Evolutionary conservation across 2,329 filamentous ascomycete species (phyloP), one percentile per base, ranked within the genome.

Genomic region (Phialophora expanda): DNA sequence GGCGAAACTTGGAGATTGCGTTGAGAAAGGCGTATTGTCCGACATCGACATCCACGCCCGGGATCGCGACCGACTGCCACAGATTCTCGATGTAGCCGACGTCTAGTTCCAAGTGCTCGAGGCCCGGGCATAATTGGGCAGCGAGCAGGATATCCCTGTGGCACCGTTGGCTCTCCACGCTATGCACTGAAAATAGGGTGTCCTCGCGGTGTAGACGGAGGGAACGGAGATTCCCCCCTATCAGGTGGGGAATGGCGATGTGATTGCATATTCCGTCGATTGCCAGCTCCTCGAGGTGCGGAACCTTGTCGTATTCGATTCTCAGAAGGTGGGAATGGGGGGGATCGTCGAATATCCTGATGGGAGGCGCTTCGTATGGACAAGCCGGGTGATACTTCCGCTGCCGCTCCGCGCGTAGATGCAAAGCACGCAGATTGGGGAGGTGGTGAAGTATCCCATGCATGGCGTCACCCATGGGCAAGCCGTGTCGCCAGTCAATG

Each of bases 11-110:
- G 34, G 68, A 64, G 22, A 73, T 59, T 9, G 70, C 65, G 7
- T 65, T 68, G 50, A 73, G 55, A 24, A 70, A 69, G 4, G 62
- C 48, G 48, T 73, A 73, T 11, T 71, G 66, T 48, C 69, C 69
- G n/a, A 70, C 65, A 41, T 72, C 66, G 20, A 73, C 70, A 32
- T 73, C 69, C 26, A 73, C 67, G 1, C 70, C 71, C 1, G 70
- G 69, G 41, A 73, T 70, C 2, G 70, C 70, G 2, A 66, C 70
- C 17, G 70, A 68, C 50, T 73, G 66, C 70, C 70, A 73, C 17
- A 72, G 60, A 32, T 70, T 69, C 26, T 67, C 66, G 34, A 73
- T 67, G 50, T 66, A 61, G 11, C 70, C 71, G 41, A 71, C 65
- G 60, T 73, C 70, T 20, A 73, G 58, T 46, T 70, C 69, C 17